These are phyloP conservation scores for Raddia guianensis DNA, from an alignment of 176 grass and related monocot species.

Conservation along the genomic window DNA sequence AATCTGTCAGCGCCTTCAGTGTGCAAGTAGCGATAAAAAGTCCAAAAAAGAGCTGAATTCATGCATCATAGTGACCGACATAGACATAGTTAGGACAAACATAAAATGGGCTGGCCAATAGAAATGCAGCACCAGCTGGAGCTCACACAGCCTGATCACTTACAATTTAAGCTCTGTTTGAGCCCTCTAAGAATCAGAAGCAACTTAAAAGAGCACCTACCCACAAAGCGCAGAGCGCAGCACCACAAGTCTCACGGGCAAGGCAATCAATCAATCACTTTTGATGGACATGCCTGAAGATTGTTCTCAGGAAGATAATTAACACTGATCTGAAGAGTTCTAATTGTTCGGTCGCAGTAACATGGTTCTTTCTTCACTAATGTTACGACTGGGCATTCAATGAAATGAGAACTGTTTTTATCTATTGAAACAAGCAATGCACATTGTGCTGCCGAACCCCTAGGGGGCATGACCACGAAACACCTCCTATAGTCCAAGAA, in stretches of 20 bases:
- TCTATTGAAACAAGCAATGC: constrained; percentile 29
- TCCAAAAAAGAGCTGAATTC: constrained; percentile 22
- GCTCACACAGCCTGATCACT: constrained; percentile 20
- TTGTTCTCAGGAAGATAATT: neutral
- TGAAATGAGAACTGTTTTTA: neutral
- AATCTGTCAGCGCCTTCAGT: neutral
- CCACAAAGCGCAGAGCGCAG: neutral
- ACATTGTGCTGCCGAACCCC: constrained; percentile 15
- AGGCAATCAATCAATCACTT: constrained; percentile 27
- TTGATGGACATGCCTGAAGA: neutral
- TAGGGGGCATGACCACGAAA: neutral
- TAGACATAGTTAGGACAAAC: constrained; percentile 1
- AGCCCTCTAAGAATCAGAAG: neutral
- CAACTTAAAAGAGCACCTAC: neutral
- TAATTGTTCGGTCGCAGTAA: neutral
- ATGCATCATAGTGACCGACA: constrained; percentile 6
- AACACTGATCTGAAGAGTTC: neutral
- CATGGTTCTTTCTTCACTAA: neutral
- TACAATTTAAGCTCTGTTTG: neutral
- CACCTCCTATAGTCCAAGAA: neutral
- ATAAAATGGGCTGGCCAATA: constrained; percentile 9
- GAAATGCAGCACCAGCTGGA: constrained; percentile 11
- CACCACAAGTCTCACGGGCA: constrained; percentile 18
- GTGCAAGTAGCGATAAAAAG: constrained; percentile 28
- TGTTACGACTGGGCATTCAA: neutral